A percentile compares a stretch with the other conserved stretches of the same genome.
These are phyloP conservation scores for Kitagawia praeruptora DNA, from an alignment of 129 eudicot genomes.

Conservation along the genomic window DNA sequence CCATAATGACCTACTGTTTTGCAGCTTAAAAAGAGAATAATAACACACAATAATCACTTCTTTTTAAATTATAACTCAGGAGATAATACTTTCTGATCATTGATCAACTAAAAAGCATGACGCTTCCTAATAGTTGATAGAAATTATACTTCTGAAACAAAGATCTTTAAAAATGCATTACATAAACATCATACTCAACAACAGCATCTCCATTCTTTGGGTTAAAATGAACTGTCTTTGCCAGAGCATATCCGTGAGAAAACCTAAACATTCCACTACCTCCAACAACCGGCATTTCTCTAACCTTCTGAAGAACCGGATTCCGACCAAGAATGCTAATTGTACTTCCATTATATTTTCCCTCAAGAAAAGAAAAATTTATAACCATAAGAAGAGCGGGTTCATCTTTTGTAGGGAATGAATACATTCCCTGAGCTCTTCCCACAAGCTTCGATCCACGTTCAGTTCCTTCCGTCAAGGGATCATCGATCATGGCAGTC, in stretches of 20 bases:
- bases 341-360: slow-evolving; percentile 36
- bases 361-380: slow-evolving; percentile 24
- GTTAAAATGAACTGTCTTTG: slow-evolving; percentile 18
- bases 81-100: too few relatives aligned
- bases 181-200: slow-evolving; percentile 32
- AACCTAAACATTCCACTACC: slow-evolving; percentile 41
- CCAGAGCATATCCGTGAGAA: slow-evolving; percentile 35
- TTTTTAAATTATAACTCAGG: not conserved
- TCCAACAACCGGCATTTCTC: slow-evolving; percentile 42
- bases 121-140: too few relatives aligned
- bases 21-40: too few relatives aligned
- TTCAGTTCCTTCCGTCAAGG: slow-evolving; percentile 35
- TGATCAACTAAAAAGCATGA: too few relatives aligned
- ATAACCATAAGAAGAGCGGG: slow-evolving; percentile 26
- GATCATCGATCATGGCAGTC: slow-evolving; percentile 30
- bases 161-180: not conserved
- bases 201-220: slow-evolving; percentile 25
- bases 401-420: slow-evolving; percentile 24
- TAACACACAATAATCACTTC: too few relatives aligned
- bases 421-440: slow-evolving; percentile 41
- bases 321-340: slow-evolving; percentile 32
- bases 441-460: slow-evolving; percentile 30
- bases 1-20: too few relatives aligned
- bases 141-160: too few relatives aligned
- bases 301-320: slow-evolving; percentile 22